A percentile compares a stretch with the other conserved stretches of the same genome.
phyloP scores from a whole-genome alignment of 441 rosid species.

The Mallotus japonicus region DNA sequence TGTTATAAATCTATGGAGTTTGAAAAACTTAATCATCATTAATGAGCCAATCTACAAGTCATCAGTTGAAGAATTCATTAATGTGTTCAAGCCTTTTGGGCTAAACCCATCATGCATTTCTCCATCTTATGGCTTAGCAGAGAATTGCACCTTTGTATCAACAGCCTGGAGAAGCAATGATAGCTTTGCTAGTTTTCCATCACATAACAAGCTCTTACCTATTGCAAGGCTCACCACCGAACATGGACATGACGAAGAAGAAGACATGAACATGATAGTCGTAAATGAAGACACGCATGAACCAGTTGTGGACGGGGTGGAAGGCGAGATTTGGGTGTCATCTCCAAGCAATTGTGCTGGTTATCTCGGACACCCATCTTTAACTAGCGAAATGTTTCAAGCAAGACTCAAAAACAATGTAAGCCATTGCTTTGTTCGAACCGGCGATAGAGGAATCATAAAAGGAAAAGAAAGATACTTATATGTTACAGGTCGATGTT shows the following conservation, averaged over 20 bases:
- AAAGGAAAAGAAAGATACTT: slow-evolving; percentile 48
- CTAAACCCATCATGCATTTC: slow-evolving; percentile 47
- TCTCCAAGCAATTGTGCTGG: slow-evolving; percentile 66
- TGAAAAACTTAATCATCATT: slow-evolving; percentile 55
- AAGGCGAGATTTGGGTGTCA: slow-evolving; percentile 69
- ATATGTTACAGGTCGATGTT: slow-evolving; percentile 52
- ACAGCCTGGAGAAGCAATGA: slow-evolving; percentile 49
- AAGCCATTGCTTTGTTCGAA: slow-evolving; percentile 37
- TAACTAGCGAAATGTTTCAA: slow-evolving; percentile 42
- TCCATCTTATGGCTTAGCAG: slow-evolving; percentile 68
- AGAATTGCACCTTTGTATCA: slow-evolving; percentile 64
- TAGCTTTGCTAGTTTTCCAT: slow-evolving; percentile 28
- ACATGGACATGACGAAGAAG: slow-evolving; percentile 30
- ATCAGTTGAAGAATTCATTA: slow-evolving; percentile 44
- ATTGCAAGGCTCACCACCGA: slow-evolving; percentile 38
- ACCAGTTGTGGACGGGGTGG: slow-evolving; percentile 45
- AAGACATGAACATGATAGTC: slow-evolving; percentile 47
- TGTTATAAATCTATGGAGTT: slow-evolving; percentile 32
- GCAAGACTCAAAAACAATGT: slow-evolving; percentile 35
- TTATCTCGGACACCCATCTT: slow-evolving; percentile 49
- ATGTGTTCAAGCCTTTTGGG: slow-evolving; percentile 37
- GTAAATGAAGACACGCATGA: slow-evolving; percentile 51
- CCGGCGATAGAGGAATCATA: slow-evolving; percentile 55
- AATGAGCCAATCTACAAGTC: slow-evolving; percentile 54
- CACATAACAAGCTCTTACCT: slow-evolving; percentile 48